Evolutionary conservation across 116 monocot genomes (phyloP), one percentile per base, ranked within the genome.

Genomic region (Iris pallida): DNA sequence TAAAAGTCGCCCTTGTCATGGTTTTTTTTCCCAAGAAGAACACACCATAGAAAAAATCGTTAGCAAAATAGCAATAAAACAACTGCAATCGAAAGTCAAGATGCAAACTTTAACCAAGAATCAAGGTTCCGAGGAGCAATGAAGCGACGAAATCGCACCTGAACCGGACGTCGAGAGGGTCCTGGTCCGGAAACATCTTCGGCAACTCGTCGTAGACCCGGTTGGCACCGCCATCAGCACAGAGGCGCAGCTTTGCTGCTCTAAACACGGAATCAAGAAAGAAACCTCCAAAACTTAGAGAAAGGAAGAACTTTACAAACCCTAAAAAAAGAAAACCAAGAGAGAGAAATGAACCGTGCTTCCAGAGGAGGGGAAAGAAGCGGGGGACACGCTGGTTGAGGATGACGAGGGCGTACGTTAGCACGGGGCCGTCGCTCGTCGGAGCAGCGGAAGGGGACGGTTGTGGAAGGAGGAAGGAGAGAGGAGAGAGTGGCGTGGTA

Each of bases 201-300:
- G 98, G 98, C 85, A 98, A 78, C 64, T 79, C 80, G 54, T 93
- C 98, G 46, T 80, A 86, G 12, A 98, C 10, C 76, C 98, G 81
- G 68, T 98, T 98, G 10, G 98, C 98, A 7, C 98, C 98, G 63
- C 98, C 98, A 68, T 98, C 98, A 8, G 98, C 98, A 61, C 93
- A 98, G 16, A 93, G 52, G 66, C 85, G 82, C 81, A 93, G 43
- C 65, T 63, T 71, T 79, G 96, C 96, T 96, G 89, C 73, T 75
- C 78, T 68, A 77, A 66, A 83, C 65, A 47, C 61, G 42, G 43
- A 43, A 11, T 8, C 61, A 68, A 63, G 6, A 54, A 42, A 47
- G 66, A 43, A 5, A 15, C 20, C 45, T 30, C 46, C 42, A 66
- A 5, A 9, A 68, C 11, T 53, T 17, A 44, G 17, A 2, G 0